Base-by-base conservation (phyloP, 1,284 basidiomycete genomes). In the Ustilago loliicola region DNA sequence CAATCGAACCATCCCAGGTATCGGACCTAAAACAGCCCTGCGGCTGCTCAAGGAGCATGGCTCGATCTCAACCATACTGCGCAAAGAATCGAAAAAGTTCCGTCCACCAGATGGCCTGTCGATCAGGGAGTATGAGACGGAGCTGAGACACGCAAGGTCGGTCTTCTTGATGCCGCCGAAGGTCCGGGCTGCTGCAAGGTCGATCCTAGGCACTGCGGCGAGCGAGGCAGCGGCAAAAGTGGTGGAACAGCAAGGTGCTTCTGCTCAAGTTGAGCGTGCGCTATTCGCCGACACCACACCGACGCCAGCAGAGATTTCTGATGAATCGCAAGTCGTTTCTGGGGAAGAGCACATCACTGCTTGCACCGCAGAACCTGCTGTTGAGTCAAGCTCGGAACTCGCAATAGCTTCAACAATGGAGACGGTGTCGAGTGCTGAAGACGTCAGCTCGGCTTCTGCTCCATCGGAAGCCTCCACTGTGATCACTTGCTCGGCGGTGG, bases 1-100 rank as follows among this genome's bases (percentile, higher is more conserved):
- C 59, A 85, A 85, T 63, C 73, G 82, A 30, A 84, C 85, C 10
- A 52, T 86, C 3, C 80, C 83, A 0, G 79, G 81, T 0, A 77
- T 86, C 11, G 83, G 80, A 11, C 70, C 78, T 6, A 70, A 69
- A n/a, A 79, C 68, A 19, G 83, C 77, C 1, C 53, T 80, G 0
- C 65, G 61, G 8, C 57, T 84, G 52, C 72, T 84, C 11, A 77
- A 79, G 23, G 72, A 81, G 42, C 77, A 83, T 40, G 72, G 75
- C 0, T 72, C 63, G 29, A 83, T 84, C 47, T 52, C 70, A 11
- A 56, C 60, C 1, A 80, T 84, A 21, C 42, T 80, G 29, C 40
- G 56, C 15, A 65, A 63, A 13, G 67, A 73, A 21, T 50, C 56
- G 30, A 58, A 60, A 19, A 73, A 76, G 61, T 81, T 71, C 50